These are phyloP conservation scores for Lanmaoa rubissima DNA, from an alignment of 768 basidiomycete species.

Conservation along the genomic window DNA sequence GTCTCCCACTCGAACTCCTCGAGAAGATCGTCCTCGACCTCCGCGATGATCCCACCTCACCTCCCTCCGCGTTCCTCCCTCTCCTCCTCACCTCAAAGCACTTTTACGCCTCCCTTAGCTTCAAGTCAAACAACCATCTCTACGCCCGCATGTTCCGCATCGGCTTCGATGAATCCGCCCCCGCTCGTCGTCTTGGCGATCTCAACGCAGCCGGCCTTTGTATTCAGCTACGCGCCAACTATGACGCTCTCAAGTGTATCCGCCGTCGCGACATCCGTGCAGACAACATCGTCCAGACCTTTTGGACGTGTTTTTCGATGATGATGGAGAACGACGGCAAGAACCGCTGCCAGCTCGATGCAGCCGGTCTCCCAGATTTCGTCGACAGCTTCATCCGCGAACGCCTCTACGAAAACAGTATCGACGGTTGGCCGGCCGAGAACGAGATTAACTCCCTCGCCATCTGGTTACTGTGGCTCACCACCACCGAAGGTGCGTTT, in stretches of 20 bases:
- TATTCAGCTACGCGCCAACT: constrained; percentile 41
- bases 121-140: constrained; percentile 33
- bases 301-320: constrained; percentile 54
- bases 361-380: constrained; percentile 47
- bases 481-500: constrained; percentile 48
- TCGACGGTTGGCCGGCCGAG: constrained; percentile 59
- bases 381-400: constrained; percentile 44
- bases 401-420: constrained; percentile 42
- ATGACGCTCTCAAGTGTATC: constrained; percentile 28
- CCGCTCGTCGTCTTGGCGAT: constrained; percentile 48
- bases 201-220: constrained; percentile 38
- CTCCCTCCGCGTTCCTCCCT: constrained; percentile 44
- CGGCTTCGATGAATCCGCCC: constrained; percentile 56
- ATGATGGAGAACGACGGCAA: constrained; percentile 66
- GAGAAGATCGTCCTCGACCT: constrained; percentile 52
- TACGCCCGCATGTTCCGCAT: constrained; percentile 52
- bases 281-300: constrained; percentile 24
- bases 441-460: constrained; percentile 48
- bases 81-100: constrained; percentile 45
- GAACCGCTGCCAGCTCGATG: constrained; percentile 56
- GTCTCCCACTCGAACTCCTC: constrained; percentile 46
- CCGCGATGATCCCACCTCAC: neutral
- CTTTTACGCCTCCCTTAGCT: constrained; percentile 38
- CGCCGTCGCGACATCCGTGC: constrained; percentile 36
- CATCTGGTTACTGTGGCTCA: constrained; percentile 69